phyloP scores from a whole-genome alignment of 805 yeast genomes.

The Metschnikowia vanudenii region DNA sequence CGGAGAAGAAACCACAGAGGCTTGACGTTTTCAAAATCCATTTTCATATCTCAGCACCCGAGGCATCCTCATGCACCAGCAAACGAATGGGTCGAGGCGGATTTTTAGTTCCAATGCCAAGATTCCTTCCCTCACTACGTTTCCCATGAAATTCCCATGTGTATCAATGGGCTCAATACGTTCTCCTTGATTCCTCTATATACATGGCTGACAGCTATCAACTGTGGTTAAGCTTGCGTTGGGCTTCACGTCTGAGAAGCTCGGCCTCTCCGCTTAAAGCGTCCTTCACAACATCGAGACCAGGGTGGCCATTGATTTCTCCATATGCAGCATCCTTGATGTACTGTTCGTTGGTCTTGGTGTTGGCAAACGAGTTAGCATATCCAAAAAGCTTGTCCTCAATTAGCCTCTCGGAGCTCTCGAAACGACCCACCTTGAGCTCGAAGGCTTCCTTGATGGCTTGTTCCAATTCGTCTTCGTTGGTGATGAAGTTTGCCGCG shows the following conservation, averaged over 20 bases:
- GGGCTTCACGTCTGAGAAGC: slow-evolving; percentile 37
- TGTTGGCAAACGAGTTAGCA: slow-evolving; percentile 28
- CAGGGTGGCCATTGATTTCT: slow-evolving; percentile 42
- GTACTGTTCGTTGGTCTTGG: slow-evolving; percentile 31
- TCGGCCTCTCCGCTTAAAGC: slow-evolving; percentile 41
- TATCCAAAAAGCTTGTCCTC: slow-evolving; percentile 37
- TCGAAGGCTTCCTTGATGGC: slow-evolving; percentile 60
- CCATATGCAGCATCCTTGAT: slow-evolving; percentile 40
- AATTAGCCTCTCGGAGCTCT: slow-evolving; percentile 31
- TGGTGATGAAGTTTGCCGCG: slow-evolving; percentile 65
- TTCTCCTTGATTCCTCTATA: slow-evolving; percentile 8
- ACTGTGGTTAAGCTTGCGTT: slow-evolving; percentile 27
- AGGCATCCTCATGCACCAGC: too few species aligned
- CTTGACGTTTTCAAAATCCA: too few species aligned
- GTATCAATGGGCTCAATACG: not conserved
- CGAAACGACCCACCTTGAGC: slow-evolving; percentile 34
- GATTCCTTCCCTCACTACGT: not conserved
- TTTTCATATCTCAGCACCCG: too few species aligned
- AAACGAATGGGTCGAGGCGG: too few species aligned
- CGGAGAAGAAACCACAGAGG: too few species aligned
- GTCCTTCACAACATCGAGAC: slow-evolving; percentile 37
- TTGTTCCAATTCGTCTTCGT: slow-evolving; percentile 60
- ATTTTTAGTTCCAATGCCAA: not conserved
- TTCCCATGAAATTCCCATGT: too few species aligned
- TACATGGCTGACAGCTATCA: slow-evolving; percentile 18